A percentile compares a stretch with the other conserved stretches of the same genome.
phyloP scores from a whole-genome alignment of 1,284 basidiomycete genomes.

The Austropuccinia psidii region DNA sequence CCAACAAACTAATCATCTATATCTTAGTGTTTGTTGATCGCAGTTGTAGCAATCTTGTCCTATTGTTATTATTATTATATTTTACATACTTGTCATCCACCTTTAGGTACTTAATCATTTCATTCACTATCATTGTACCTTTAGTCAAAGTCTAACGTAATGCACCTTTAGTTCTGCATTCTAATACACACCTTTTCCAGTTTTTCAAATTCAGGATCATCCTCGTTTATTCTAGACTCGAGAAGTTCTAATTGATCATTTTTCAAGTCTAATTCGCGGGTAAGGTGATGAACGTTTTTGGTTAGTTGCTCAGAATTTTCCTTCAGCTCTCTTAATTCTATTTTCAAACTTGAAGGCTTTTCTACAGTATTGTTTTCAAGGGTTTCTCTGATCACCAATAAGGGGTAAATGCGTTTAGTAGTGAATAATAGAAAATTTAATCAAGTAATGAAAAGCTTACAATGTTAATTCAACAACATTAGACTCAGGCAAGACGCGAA shows the following conservation, averaged over 20 bases:
- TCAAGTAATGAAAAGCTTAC: constrained; percentile 9
- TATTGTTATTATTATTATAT: too few species aligned
- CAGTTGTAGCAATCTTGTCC: too few species aligned
- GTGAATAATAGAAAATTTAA: background rate
- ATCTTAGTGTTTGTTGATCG: too few species aligned
- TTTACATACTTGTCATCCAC: too few species aligned
- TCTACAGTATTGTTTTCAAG: constrained; percentile 10
- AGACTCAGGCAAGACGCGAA: constrained; percentile 21
- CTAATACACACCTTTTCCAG: constrained; percentile 2
- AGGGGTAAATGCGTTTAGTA: background rate
- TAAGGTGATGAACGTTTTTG: background rate
- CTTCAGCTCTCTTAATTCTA: constrained; percentile 9
- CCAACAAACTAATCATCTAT: too few species aligned
- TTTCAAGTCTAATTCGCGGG: background rate
- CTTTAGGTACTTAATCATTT: too few species aligned
- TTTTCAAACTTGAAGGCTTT: constrained; percentile 1
- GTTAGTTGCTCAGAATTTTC: background rate
- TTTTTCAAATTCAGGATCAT: constrained; percentile 12
- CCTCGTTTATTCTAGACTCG: background rate
- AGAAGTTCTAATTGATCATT: constrained; percentile 15
- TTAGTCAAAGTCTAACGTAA: too few species aligned
- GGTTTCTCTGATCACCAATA: background rate
- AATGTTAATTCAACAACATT: constrained; percentile 26
- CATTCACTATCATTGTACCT: too few species aligned
- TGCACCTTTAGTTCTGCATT: too few species aligned